Evolutionary conservation across 768 basidiomycete genomes (phyloP).

Genomic region (Leucosporidium scottii): DNA sequence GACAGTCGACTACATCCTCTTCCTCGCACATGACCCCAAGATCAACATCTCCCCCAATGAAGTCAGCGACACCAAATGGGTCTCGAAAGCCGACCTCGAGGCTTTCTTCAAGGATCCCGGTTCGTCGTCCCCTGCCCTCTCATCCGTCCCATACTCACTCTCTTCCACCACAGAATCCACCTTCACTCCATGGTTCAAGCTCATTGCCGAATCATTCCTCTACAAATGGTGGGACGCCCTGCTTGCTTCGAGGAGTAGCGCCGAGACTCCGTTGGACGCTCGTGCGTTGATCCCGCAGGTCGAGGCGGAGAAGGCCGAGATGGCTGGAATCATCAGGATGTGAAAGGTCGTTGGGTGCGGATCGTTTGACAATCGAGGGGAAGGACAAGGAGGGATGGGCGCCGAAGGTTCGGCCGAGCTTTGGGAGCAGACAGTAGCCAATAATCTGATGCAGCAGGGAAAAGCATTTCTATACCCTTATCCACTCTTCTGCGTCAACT

Average conservation of each 20-base stretch:
- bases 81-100: constrained; percentile 80
- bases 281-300: constrained; percentile 10
- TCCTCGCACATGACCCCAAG: constrained; percentile 79
- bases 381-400: neutral
- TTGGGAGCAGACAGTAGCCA: no score
- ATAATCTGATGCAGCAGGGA: no score
- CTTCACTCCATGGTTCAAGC: constrained; percentile 99
- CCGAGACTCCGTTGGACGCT: constrained; percentile 9
- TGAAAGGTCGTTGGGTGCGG: neutral
- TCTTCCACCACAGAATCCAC: constrained; percentile 54
- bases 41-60: constrained; percentile 80
- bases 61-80: constrained; percentile 83
- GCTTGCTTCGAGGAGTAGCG: constrained; percentile 40
- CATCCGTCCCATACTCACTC: neutral
- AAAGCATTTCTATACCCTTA: no score
- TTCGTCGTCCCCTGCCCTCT: constrained; percentile 38
- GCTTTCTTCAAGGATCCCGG: constrained; percentile 78
- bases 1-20: constrained; percentile 94
- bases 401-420: no score
- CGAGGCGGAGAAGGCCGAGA: constrained; percentile 12
- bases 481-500: no score
- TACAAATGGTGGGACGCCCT: constrained; percentile 99
- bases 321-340: constrained; percentile 26
- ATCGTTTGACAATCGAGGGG: no score
- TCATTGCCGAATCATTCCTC: constrained; percentile 91